Conservation (phyloP, 176 grass and related monocot genomes). For the Puya raimondii region DNA sequence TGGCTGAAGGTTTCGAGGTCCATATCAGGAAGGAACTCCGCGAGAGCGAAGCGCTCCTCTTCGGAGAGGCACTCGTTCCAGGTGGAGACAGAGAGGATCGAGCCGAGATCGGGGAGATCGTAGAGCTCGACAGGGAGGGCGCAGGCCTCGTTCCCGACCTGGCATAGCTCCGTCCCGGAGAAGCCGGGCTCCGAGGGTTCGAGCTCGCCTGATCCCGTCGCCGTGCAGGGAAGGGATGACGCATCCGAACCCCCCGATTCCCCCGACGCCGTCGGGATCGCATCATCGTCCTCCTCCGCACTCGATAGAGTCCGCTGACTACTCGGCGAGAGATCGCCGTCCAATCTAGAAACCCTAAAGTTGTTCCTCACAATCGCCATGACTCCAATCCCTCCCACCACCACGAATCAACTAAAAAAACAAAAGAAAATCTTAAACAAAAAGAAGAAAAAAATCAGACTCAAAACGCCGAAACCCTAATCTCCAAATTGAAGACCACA, state of each 20-base stretch:
- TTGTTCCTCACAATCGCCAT: slow-evolving; percentile 75
- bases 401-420: neutral
- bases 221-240: slow-evolving; percentile 33
- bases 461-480: slow-evolving; percentile 37
- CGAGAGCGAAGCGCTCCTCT: slow-evolving; percentile 47
- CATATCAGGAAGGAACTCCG: slow-evolving; percentile 64
- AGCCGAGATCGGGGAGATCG: slow-evolving; percentile 30
- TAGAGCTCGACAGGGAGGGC: slow-evolving; percentile 49
- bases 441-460: slow-evolving; percentile 3
- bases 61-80: slow-evolving; percentile 79
- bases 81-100: slow-evolving; percentile 46
- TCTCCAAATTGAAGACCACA: slow-evolving; percentile 5
- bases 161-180: slow-evolving; percentile 42
- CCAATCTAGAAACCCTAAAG: slow-evolving; percentile 36
- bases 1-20: slow-evolving; percentile 61
- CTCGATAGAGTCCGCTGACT: slow-evolving; percentile 33
- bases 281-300: slow-evolving; percentile 33
- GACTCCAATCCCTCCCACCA: slow-evolving; percentile 4
- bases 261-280: slow-evolving; percentile 29
- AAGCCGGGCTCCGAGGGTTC: slow-evolving; percentile 43
- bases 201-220: slow-evolving; percentile 62
- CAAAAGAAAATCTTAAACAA: neutral
- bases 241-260: slow-evolving; percentile 40
- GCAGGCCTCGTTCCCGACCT: slow-evolving; percentile 58
- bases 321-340: slow-evolving; percentile 22